Evolutionary conservation across 2,329 filamentous ascomycete species (phyloP).

Genomic region (Botrytis fabae): DNA sequence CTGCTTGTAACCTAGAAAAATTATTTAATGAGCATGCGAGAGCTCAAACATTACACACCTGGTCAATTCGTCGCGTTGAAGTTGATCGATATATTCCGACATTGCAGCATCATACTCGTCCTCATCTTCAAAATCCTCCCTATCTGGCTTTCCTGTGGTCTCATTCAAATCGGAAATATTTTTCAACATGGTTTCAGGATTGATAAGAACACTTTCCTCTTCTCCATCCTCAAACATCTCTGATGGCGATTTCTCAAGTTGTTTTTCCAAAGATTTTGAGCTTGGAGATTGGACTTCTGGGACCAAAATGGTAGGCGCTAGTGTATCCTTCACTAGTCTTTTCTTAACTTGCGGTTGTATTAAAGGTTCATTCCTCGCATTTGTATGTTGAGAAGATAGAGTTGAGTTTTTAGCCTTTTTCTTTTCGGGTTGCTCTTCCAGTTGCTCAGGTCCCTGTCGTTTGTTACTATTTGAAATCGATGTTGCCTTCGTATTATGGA

Average conservation of each 20-base stretch:
- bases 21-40: constrained; percentile 2
- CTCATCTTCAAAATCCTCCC: constrained; percentile 5
- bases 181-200: not conserved
- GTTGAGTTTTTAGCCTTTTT: not conserved
- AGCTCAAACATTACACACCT: constrained; percentile 5
- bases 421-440: not conserved
- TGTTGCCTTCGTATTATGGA: not conserved
- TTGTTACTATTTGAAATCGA: not conserved
- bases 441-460: not conserved
- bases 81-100: constrained; percentile 7
- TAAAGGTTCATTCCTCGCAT: not conserved
- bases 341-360: not conserved
- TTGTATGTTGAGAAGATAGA: not conserved
- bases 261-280: constrained; percentile 5
- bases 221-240: not conserved
- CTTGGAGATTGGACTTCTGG: not conserved
- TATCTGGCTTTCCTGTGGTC: not conserved
- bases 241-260: constrained; percentile 4
- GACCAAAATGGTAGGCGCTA: not conserved
- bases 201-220: not conserved
- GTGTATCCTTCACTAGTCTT: not conserved
- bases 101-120: constrained; percentile 1
- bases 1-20: constrained; percentile 10
- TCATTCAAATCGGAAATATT: not conserved
- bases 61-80: not conserved